These are phyloP conservation scores for Hypoxylon intermedium DNA, from an alignment of 495 filamentous ascomycete genomes.

Conservation along the genomic window DNA sequence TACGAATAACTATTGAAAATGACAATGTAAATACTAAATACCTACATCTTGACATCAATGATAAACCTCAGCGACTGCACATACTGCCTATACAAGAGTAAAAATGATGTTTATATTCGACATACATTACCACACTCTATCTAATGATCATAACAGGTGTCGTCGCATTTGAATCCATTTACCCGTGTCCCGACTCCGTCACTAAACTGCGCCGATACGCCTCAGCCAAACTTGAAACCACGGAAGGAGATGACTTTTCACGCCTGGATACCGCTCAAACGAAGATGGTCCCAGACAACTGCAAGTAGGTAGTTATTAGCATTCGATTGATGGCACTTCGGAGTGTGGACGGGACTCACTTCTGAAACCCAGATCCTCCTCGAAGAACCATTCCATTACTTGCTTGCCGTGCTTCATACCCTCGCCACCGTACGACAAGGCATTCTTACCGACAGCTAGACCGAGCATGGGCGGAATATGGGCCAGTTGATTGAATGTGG, in stretches of 20 bases:
- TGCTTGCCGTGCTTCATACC: constrained; percentile 64
- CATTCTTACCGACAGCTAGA: constrained; percentile 69
- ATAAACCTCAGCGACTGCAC: too few species aligned
- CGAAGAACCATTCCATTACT: constrained; percentile 66
- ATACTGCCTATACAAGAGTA: too few species aligned
- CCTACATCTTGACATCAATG: neutral
- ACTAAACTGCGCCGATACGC: constrained; percentile 23
- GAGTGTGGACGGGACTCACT: constrained; percentile 46
- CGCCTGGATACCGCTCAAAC: constrained; percentile 48
- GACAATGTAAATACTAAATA: neutral
- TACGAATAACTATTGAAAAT: neutral
- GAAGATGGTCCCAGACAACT: constrained; percentile 66
- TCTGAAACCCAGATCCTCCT: constrained; percentile 68
- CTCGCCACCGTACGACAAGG: constrained; percentile 63
- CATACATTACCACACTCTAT: constrained; percentile 1
- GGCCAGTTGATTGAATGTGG: constrained; percentile 53
- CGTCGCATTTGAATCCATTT: neutral
- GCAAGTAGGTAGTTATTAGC: constrained; percentile 19
- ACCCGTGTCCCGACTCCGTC: neutral
- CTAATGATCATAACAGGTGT: constrained; percentile 2
- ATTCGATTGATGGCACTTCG: neutral
- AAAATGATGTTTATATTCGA: neutral
- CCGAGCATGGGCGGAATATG: constrained; percentile 69
- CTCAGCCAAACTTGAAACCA: constrained; percentile 1
- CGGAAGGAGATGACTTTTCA: neutral